Evolutionary conservation across 371 early-diverging fungal genomes (phyloP).

Genomic region (Rhizomucor miehei): DNA sequence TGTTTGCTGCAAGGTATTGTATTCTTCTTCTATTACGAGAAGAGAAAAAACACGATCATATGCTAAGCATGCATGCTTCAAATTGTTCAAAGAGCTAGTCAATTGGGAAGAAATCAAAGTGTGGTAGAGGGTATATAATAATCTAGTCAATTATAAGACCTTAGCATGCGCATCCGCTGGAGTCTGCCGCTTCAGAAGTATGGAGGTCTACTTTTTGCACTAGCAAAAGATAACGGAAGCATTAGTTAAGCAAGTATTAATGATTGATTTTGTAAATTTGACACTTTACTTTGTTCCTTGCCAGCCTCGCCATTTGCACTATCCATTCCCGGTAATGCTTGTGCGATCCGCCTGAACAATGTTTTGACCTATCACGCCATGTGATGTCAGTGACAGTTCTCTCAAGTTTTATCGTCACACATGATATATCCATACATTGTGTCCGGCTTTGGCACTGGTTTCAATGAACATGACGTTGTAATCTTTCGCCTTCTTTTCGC

Average conservation of each 20-base stretch:
- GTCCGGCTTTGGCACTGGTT: conserved; percentile 95
- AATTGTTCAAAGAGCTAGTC: too few species aligned
- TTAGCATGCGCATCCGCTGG: conserved; percentile 38
- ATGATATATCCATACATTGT: conserved; percentile 69
- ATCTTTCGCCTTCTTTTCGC: conserved; percentile 93
- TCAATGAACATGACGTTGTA: conserved; percentile 96
- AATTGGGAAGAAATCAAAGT: too few species aligned
- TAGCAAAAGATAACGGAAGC: conserved; percentile 4
- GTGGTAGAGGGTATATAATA: too few species aligned
- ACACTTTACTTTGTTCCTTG: conserved; percentile 45
- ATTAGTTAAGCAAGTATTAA: too few species aligned
- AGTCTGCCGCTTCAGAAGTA: conserved; percentile 18
- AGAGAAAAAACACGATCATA: too few species aligned
- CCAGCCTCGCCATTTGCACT: conserved; percentile 28
- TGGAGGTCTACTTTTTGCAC: conserved; percentile 40
- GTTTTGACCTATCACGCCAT: conserved; percentile 66
- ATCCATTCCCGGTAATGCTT: conserved; percentile 91
- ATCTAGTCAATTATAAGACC: background rate
- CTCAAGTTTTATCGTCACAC: background rate
- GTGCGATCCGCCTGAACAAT: conserved; percentile 93
- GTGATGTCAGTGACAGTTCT: background rate
- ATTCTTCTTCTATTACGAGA: too few species aligned
- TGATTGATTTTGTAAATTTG: background rate
- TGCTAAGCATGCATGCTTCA: too few species aligned
- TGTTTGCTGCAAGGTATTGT: too few species aligned